Conservation (phyloP, 257 asterid species). For the Nemophila menziesii region DNA sequence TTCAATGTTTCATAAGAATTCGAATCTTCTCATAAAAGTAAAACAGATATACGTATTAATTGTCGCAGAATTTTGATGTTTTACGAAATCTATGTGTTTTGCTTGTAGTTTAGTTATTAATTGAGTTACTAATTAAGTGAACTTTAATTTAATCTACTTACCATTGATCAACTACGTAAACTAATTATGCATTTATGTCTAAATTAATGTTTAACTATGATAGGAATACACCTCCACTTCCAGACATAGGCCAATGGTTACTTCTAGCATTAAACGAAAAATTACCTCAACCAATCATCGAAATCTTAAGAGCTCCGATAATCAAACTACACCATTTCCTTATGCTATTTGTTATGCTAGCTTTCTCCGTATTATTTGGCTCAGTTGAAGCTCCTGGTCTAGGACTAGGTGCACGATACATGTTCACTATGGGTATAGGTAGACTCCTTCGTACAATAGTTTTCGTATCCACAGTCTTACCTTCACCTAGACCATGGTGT, state of each 20-base stretch:
- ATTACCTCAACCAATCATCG: conserved; percentile 50
- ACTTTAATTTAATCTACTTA: too few species aligned
- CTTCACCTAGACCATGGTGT: conserved; percentile 99
- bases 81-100: too few species aligned
- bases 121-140: too few species aligned
- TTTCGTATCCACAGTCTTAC: conserved; percentile 82
- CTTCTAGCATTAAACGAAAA: conserved; percentile 74
- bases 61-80: too few species aligned
- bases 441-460: conserved; percentile 81
- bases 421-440: conserved; percentile 96
- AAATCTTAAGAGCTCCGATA: conserved; percentile 70
- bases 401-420: conserved; percentile 85
- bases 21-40: too few species aligned
- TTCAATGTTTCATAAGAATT: neutral
- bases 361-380: conserved; percentile 73
- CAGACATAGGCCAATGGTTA: conserved; percentile 96
- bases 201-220: conserved; percentile 20
- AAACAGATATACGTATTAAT: too few species aligned
- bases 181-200: conserved; percentile 24
- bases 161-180: neutral
- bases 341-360: conserved; percentile 94
- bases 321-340: conserved; percentile 90
- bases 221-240: conserved; percentile 81
- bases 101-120: too few species aligned
- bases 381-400: conserved; percentile 95